Percentiles rank a stretch among this genome's conserved stretches.
These are phyloP conservation scores for Metschnikowia gelsemii DNA, from an alignment of 805 yeast genomes.

Conservation along the genomic window DNA sequence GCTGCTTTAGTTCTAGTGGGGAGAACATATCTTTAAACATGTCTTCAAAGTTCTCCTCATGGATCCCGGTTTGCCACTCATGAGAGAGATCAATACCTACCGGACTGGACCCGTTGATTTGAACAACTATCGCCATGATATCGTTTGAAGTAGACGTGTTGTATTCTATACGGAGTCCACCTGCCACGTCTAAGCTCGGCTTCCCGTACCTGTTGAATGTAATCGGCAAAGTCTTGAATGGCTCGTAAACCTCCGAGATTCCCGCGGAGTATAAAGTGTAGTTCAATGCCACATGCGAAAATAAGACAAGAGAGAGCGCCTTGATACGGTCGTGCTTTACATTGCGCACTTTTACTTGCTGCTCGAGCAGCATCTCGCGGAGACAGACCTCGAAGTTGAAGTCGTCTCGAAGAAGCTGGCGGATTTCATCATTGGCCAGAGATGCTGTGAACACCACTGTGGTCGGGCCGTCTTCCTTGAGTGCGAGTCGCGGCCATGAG, in stretches of 20 bases:
- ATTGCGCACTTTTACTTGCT: slow-evolving; percentile 42
- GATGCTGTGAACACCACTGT: slow-evolving; percentile 19
- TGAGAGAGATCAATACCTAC: slow-evolving; percentile 43
- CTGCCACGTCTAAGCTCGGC: slow-evolving; percentile 39
- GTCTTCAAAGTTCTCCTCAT: slow-evolving; percentile 29
- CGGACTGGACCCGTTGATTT: slow-evolving; percentile 22
- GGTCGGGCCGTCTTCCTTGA: slow-evolving; percentile 6
- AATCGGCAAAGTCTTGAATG: slow-evolving; percentile 28
- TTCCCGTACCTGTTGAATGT: slow-evolving; percentile 51
- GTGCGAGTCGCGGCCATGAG: slow-evolving; percentile 9
- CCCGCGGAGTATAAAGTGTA: slow-evolving; percentile 21
- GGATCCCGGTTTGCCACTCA: slow-evolving; percentile 26
- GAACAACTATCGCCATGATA: slow-evolving; percentile 46
- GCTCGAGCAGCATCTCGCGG: slow-evolving; percentile 43
- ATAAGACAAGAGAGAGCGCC: slow-evolving; percentile 45
- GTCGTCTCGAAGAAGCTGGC: slow-evolving; percentile 24
- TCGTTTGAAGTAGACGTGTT: slow-evolving; percentile 62
- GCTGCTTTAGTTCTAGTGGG: slow-evolving; percentile 29
- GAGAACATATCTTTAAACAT: slow-evolving; percentile 46
- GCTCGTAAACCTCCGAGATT: slow-evolving; percentile 16
- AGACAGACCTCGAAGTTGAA: slow-evolving; percentile 50
- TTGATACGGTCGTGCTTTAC: slow-evolving; percentile 34
- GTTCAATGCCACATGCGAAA: slow-evolving; percentile 45
- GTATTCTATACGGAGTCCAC: slow-evolving; percentile 35
- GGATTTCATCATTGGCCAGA: slow-evolving; percentile 9